phyloP scores from a whole-genome alignment of 768 basidiomycete genomes.

The Chlorophyllum brunneum region DNA sequence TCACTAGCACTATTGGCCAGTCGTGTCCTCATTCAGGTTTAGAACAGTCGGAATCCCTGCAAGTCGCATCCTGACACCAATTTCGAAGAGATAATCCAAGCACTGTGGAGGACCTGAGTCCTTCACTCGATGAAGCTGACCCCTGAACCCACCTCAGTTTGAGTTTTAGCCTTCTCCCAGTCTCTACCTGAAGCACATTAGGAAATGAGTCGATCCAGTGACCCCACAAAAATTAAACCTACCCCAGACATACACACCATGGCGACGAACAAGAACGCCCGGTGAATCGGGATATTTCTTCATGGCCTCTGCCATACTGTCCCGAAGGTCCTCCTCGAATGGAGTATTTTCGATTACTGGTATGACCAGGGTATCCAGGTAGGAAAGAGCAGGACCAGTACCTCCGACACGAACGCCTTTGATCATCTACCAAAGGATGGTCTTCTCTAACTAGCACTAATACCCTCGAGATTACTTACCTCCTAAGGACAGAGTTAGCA shows the following conservation, averaged over 20 bases:
- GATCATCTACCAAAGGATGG: conserved; percentile 66
- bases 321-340: conserved; percentile 83
- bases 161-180: conserved; percentile 89
- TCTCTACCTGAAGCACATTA: conserved; percentile 41
- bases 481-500: conserved; percentile 30
- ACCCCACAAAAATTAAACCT: background rate
- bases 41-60: conserved; percentile 52
- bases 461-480: conserved; percentile 23
- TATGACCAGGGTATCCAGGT: conserved; percentile 79
- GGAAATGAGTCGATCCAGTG: conserved; percentile 4
- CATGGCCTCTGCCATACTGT: conserved; percentile 88
- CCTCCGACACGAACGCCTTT: conserved; percentile 82
- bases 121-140: background rate
- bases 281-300: conserved; percentile 72
- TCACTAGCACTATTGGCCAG: background rate
- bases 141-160: conserved; percentile 59
- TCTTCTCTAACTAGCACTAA: background rate
- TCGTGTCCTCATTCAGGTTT: conserved; percentile 13
- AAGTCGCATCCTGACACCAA: conserved; percentile 78
- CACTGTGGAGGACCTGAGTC: conserved; percentile 43
- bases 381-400: conserved; percentile 70
- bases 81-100: conserved; percentile 88
- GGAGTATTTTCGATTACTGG: conserved; percentile 93
- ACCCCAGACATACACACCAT: conserved; percentile 90
- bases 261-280: conserved; percentile 71